These are phyloP conservation scores for Lodderomyces parapsilosis DNA, from an alignment of 1,139 yeast species.

Conservation along the genomic window DNA sequence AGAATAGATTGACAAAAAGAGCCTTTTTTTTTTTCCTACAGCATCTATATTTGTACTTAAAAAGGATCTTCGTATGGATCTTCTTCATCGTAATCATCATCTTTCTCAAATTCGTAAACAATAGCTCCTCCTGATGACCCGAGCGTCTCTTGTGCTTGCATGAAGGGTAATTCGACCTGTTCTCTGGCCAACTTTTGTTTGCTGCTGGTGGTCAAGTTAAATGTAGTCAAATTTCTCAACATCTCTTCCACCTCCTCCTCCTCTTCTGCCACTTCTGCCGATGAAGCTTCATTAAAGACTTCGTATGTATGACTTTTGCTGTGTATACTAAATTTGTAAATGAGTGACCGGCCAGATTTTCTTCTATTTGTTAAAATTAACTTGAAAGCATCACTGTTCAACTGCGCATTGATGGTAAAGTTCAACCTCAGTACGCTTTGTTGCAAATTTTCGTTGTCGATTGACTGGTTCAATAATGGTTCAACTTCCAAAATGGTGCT, in stretches of 20 bases:
- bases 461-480: conserved; percentile 15
- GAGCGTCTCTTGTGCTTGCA: conserved; percentile 78
- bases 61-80: conserved; percentile 98
- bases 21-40: background rate
- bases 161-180: conserved; percentile 82
- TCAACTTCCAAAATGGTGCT: conserved; percentile 59
- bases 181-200: conserved; percentile 78
- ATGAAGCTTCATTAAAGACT: conserved; percentile 29
- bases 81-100: conserved; percentile 92
- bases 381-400: conserved; percentile 49
- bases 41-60: conserved; percentile 21
- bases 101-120: conserved; percentile 84
- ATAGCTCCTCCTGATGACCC: conserved; percentile 85
- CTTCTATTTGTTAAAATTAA: conserved; percentile 65
- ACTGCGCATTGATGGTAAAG: conserved; percentile 43
- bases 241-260: conserved; percentile 39
- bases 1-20: background rate
- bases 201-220: conserved; percentile 72
- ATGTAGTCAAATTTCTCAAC: conserved; percentile 77
- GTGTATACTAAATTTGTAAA: conserved; percentile 56
- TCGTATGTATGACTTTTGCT: conserved; percentile 50
- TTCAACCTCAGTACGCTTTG: conserved; percentile 38
- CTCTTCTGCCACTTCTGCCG: conserved; percentile 22
- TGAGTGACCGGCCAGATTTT: conserved; percentile 77
- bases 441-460: conserved; percentile 53